Conservation (phyloP, 768 basidiomycete genomes). For the Phanerochaete sordida region DNA sequence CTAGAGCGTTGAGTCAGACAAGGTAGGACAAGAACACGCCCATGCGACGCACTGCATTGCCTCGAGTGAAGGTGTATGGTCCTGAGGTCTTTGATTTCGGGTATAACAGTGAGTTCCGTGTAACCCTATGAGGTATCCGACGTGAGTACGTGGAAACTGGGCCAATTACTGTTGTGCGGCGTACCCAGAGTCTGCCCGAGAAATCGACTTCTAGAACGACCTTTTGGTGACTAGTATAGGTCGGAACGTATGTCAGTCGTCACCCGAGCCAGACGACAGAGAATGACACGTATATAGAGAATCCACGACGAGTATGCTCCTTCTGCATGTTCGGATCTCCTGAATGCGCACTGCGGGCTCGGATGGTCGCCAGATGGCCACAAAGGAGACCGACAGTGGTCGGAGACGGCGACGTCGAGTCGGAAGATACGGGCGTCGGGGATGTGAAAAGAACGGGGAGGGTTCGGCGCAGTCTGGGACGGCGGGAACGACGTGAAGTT, state of each 20-base stretch:
- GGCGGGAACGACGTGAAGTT: constrained; percentile 6
- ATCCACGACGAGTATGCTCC: constrained; percentile 77
- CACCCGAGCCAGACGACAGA: constrained; percentile 8
- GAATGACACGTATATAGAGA: constrained; percentile 78
- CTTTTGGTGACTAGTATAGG: constrained; percentile 92
- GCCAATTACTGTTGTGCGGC: constrained; percentile 27
- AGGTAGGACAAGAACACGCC: constrained; percentile 9
- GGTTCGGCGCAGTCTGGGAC: constrained; percentile 2
- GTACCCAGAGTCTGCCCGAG: constrained; percentile 79
- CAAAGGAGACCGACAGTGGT: constrained; percentile 4
- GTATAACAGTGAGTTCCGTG: constrained; percentile 87
- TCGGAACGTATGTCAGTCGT: constrained; percentile 42
- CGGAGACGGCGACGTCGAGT: neutral
- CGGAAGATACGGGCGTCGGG: neutral
- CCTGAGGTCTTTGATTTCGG: constrained; percentile 72
- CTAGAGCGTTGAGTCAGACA: constrained; percentile 32
- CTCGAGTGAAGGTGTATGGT: constrained; percentile 87
- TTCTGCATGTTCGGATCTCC: constrained; percentile 52
- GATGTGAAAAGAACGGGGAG: neutral
- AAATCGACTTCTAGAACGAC: constrained; percentile 94
- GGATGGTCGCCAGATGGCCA: constrained; percentile 1
- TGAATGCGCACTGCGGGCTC: constrained; percentile 7
- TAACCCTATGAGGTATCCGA: constrained; percentile 59
- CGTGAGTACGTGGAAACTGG: constrained; percentile 12
- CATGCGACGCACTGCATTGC: constrained; percentile 67